phyloP scores from a whole-genome alignment of 495 filamentous ascomycete genomes.

The Aspergillus asperescens region DNA sequence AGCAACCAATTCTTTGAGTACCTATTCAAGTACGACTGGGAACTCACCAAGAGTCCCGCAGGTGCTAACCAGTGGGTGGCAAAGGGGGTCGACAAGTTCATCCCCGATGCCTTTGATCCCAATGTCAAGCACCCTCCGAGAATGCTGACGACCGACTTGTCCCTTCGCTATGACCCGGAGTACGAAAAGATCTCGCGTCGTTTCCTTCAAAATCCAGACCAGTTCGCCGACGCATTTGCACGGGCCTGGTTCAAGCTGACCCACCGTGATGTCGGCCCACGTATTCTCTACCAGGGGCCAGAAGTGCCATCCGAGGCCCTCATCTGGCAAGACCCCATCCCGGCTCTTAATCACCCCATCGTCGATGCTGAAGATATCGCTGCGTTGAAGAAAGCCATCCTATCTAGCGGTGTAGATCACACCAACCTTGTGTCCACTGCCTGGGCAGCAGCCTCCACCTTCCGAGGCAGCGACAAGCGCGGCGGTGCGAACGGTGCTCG shows the following conservation, averaged over 20 bases:
- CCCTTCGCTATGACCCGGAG: slow-evolving; percentile 60
- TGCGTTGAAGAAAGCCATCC: slow-evolving; percentile 59
- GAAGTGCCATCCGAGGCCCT: slow-evolving; percentile 59
- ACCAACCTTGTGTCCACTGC: slow-evolving; percentile 55
- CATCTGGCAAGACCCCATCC: slow-evolving; percentile 63
- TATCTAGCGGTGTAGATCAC: slow-evolving; percentile 50
- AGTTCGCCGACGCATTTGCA: slow-evolving; percentile 60
- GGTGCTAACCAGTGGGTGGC: slow-evolving; percentile 70
- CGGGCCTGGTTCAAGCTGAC: slow-evolving; percentile 75
- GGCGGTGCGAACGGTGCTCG: slow-evolving; percentile 71
- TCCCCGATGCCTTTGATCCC: slow-evolving; percentile 62
- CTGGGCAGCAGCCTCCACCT: slow-evolving; percentile 66
- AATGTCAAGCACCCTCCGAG: slow-evolving; percentile 59
- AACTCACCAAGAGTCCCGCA: slow-evolving; percentile 64
- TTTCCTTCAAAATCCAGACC: slow-evolving; percentile 58
- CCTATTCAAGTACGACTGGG: slow-evolving; percentile 73
- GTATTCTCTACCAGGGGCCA: slow-evolving; percentile 60
- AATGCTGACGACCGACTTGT: slow-evolving; percentile 67
- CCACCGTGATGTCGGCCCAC: slow-evolving; percentile 68
- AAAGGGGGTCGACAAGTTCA: slow-evolving; percentile 56
- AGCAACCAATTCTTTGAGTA: slow-evolving; percentile 64
- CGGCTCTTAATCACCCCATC: slow-evolving; percentile 47
- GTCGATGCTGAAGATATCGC: slow-evolving; percentile 54
- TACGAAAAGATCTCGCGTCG: slow-evolving; percentile 70
- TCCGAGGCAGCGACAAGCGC: slow-evolving; percentile 71